Percentiles rank a stretch among this genome's conserved stretches.
Conservation (phyloP, 1,139 yeast genomes). For the Geotrichum bryndzae region DNA sequence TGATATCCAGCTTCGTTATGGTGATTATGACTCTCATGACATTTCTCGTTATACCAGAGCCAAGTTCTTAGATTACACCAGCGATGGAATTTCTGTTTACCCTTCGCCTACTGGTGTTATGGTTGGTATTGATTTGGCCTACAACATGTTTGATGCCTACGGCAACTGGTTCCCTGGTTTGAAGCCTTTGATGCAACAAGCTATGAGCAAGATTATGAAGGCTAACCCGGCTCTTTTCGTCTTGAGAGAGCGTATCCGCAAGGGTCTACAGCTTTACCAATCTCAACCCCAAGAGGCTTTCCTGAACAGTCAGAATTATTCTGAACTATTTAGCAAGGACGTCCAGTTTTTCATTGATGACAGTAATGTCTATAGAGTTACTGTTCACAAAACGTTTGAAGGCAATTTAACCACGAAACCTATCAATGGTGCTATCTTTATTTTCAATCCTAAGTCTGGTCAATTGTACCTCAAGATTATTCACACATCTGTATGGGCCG, state of each 20-base stretch:
- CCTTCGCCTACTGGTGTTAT: conserved; percentile 93
- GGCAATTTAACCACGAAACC: conserved; percentile 93
- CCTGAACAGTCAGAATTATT: conserved; percentile 81
- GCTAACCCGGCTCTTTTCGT: conserved; percentile 92
- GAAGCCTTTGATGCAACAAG: conserved; percentile 82
- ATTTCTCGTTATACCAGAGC: conserved; percentile 91
- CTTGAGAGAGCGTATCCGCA: conserved; percentile 85
- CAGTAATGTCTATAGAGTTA: conserved; percentile 88
- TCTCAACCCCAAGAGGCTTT: conserved; percentile 91
- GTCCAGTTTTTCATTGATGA: conserved; percentile 85
- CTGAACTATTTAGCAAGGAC: conserved; percentile 81
- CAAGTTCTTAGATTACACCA: conserved; percentile 85
- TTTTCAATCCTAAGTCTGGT: conserved; percentile 71
- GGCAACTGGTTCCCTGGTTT: conserved; percentile 98
- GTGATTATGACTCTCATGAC: conserved; percentile 97
- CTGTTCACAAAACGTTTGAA: conserved; percentile 86
- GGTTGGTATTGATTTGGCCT: conserved; percentile 88
- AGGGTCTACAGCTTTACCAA: conserved; percentile 88
- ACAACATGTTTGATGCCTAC: conserved; percentile 91
- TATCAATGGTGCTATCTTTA: conserved; percentile 87
- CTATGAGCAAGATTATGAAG: conserved; percentile 91
- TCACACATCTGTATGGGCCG: conserved; percentile 95
- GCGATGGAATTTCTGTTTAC: conserved; percentile 76
- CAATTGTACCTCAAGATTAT: conserved; percentile 82
- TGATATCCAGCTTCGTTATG: conserved; percentile 90